These are phyloP conservation scores for Chytridiales sp. DNA, from an alignment of 371 early-diverging fungal genomes.

Conservation along the genomic window DNA sequence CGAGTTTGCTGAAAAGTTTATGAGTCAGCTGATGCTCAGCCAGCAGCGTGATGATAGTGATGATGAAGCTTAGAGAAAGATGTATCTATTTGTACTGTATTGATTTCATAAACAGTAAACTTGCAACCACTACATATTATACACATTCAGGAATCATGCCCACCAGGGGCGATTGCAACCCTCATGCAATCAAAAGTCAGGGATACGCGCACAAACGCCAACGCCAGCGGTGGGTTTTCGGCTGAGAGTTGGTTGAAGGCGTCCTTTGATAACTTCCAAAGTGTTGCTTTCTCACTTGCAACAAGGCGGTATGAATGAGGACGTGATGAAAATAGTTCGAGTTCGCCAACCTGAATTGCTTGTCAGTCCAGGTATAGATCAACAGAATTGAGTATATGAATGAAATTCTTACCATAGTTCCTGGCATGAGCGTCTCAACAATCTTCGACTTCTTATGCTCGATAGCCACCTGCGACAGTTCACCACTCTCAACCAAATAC, in stretches of 20 bases:
- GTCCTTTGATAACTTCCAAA: constrained; percentile 32
- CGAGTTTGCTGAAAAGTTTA: constrained; percentile 59
- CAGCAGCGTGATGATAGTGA: no score
- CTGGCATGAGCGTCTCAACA: constrained; percentile 43
- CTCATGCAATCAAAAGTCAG: constrained; percentile 33
- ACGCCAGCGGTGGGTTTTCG: constrained; percentile 26
- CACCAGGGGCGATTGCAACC: no score
- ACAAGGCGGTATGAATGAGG: constrained; percentile 36
- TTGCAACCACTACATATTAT: no score
- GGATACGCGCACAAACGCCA: constrained; percentile 33
- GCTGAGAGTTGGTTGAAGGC: constrained; percentile 22
- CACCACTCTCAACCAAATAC: constrained; percentile 76
- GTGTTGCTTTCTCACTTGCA: constrained; percentile 18
- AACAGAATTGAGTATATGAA: not conserved
- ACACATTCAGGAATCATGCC: no score
- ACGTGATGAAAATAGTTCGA: constrained; percentile 42
- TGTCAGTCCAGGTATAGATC: not conserved
- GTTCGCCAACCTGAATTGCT: constrained; percentile 37
- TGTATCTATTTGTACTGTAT: no score
- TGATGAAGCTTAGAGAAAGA: no score
- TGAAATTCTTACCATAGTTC: constrained; percentile 41
- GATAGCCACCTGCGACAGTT: constrained; percentile 43
- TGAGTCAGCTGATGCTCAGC: constrained; percentile 23
- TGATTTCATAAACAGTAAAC: no score
- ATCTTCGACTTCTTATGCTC: constrained; percentile 26